A percentile compares a stretch with the other conserved stretches of the same genome.
These are phyloP conservation scores for Zasmidium citrigriseum DNA, from an alignment of 2,329 filamentous ascomycete genomes.

Conservation along the genomic window DNA sequence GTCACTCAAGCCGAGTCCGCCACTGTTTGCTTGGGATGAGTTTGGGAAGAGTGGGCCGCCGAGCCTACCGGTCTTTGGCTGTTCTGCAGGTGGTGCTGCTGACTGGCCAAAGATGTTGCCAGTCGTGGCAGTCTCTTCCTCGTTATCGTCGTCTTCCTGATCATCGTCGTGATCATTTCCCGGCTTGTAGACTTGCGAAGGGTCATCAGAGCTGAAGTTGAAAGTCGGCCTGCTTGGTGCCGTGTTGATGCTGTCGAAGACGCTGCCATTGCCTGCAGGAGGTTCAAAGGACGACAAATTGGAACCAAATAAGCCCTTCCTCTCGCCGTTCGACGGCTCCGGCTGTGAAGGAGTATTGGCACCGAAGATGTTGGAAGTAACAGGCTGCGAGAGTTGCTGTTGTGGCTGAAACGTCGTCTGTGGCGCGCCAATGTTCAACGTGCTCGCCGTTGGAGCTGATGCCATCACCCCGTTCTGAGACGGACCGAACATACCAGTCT, in stretches of 20 bases:
- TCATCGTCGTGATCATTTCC: conserved; percentile 18
- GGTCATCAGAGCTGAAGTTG: conserved; percentile 21
- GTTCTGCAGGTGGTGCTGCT: conserved; percentile 1
- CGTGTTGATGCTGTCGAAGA: conserved; percentile 14
- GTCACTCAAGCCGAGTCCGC: too few relatives aligned
- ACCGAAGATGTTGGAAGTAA: conserved; percentile 14
- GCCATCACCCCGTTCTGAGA: too few relatives aligned
- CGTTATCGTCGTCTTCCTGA: neutral
- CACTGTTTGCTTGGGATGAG: too few relatives aligned
- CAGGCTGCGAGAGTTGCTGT: conserved; percentile 4
- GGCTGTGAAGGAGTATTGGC: conserved; percentile 2
- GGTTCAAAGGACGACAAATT: neutral
- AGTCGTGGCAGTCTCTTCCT: neutral
- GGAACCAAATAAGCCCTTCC: conserved; percentile 20
- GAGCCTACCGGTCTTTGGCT: neutral
- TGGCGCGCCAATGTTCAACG: too few relatives aligned
- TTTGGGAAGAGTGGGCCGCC: too few relatives aligned
- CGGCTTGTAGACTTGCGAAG: conserved; percentile 17
- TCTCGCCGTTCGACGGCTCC: conserved; percentile 6
- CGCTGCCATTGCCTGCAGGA: conserved; percentile 8
- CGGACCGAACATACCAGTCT: neutral
- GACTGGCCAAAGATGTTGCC: conserved; percentile 9
- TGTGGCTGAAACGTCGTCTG: too few relatives aligned
- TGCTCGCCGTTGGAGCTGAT: too few relatives aligned
- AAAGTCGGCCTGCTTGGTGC: conserved; percentile 15